phyloP scores from a whole-genome alignment of 2,329 filamentous ascomycete species.

The Dactylellina parvicollis region DNA sequence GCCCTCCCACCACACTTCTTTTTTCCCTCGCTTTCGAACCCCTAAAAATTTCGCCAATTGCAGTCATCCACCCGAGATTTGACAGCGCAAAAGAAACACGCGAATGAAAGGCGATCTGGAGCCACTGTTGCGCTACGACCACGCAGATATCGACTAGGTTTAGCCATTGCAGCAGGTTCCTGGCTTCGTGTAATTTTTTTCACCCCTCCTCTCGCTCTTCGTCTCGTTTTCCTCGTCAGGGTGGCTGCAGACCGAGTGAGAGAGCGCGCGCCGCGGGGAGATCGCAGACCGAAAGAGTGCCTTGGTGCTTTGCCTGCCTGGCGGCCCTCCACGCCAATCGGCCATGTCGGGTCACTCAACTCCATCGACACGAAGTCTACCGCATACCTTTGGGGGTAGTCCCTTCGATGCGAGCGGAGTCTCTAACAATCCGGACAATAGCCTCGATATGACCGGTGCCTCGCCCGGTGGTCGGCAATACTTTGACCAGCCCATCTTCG shows the following conservation, averaged over 20 bases:
- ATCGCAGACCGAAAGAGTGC: constrained; percentile 29
- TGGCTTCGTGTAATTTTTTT: constrained; percentile 50
- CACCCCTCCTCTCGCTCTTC: constrained; percentile 23
- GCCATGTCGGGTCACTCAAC: constrained; percentile 55
- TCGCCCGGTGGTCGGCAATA: constrained; percentile 47
- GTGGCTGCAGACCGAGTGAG: constrained; percentile 16
- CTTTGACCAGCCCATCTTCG: constrained; percentile 54
- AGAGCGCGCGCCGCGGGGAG: constrained; percentile 22
- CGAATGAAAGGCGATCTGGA: constrained; percentile 52
- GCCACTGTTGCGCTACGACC: constrained; percentile 41
- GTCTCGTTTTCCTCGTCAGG: constrained; percentile 51
- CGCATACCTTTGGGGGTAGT: constrained; percentile 51
- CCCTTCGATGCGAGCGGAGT: constrained; percentile 54
- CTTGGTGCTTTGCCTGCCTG: constrained; percentile 32
- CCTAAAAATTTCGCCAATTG: constrained; percentile 54
- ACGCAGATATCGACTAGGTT: constrained; percentile 46
- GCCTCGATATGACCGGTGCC: constrained; percentile 53
- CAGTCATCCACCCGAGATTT: constrained; percentile 54
- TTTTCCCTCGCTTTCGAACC: constrained; percentile 33
- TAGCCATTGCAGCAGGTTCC: constrained; percentile 52
- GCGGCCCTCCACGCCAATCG: constrained; percentile 50
- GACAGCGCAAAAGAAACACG: constrained; percentile 49
- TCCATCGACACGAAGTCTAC: constrained; percentile 54
- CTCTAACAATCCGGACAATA: constrained; percentile 44
- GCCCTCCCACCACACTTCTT: constrained; percentile 21